Evolutionary conservation across 2,329 filamentous ascomycete species (phyloP), one percentile per base, ranked within the genome.

Genomic region (Exutisphaerella laricina): DNA sequence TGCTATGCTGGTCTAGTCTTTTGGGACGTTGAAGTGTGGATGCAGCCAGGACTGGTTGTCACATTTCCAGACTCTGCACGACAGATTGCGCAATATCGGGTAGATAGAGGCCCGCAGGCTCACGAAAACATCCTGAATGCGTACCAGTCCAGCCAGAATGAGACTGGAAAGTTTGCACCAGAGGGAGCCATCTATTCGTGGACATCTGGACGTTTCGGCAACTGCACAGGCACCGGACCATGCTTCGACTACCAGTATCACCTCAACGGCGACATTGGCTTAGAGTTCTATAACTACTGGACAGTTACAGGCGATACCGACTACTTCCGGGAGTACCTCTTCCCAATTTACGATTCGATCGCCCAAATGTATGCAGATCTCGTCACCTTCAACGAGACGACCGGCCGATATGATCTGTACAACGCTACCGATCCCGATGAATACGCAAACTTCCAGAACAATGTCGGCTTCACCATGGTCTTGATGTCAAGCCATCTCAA

Each of bases 391-490:
- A 84, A 85, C 53, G 70, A 73, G 12, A 74, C 74, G 0, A 68
- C 66, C 3, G 73, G 70, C 56, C 67, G 67, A 1, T 70, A 76
- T 38, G 56, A 66, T 45, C 65, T 70, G 31, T 75, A 65, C 10
- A 84, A 87, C 50, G 81, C 84, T 64, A 87, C 84, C 0, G 84
- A 88, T 62, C 84, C 84, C 2, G 77, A 79, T 65, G 82, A 85
- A 58, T 85, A 82, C 54, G 81, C 82, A 6, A 84, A 85, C 53
- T 59, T 59, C 41, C 67, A 82, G 39, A 74, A 84, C 52, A 82
- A 83, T 23, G 77, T 79, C n/a, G 82, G 78, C 1, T 87, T 76
- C 55, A 86, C 83, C 0, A 80, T 81, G 70, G 71, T 78, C 0
- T 62, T 82, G 22, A 79, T 82, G 63, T 72, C 53, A 60, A 77